These are phyloP conservation scores for Aurantiochytrium sp. DNA, from an alignment of 108 stramenopile genomes.

Conservation along the genomic window DNA sequence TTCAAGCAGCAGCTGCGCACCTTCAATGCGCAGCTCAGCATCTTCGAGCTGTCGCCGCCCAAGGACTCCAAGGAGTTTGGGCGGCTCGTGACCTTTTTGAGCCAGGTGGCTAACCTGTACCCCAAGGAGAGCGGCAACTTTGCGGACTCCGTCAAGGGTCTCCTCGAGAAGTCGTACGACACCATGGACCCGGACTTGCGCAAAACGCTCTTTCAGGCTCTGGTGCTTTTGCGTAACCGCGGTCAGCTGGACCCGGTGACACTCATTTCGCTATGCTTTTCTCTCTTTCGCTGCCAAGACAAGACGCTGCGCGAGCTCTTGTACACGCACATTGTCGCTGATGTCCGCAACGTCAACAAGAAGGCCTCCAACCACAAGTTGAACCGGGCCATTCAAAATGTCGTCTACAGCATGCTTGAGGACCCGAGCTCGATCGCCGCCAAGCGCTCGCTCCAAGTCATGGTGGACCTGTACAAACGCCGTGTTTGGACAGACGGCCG, in stretches of 20 bases:
- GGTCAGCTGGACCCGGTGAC: conserved; percentile 67
- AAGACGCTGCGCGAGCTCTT: conserved; percentile 72
- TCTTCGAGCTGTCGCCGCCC: conserved; percentile 64
- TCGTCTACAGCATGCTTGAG: conserved; percentile 30
- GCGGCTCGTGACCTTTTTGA: conserved; percentile 58
- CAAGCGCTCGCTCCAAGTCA: conserved; percentile 77
- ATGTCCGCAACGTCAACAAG: conserved; percentile 65
- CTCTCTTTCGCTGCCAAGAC: conserved; percentile 77
- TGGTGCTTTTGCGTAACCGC: conserved; percentile 82
- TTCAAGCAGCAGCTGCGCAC: conserved; percentile 73
- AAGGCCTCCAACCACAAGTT: conserved; percentile 14
- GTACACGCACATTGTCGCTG: conserved; percentile 78
- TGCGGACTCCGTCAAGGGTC: conserved; percentile 61
- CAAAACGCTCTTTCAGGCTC: conserved; percentile 69
- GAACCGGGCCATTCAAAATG: conserved; percentile 53
- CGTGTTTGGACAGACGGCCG: conserved; percentile 91
- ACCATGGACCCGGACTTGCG: conserved; percentile 73
- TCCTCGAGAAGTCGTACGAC: conserved; percentile 54
- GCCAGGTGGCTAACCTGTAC: conserved; percentile 69
- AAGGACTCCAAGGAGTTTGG: conserved; percentile 57
- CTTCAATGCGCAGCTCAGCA: conserved; percentile 58
- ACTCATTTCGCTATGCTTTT: conserved; percentile 79
- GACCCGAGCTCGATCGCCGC: conserved; percentile 30
- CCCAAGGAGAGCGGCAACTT: conserved; percentile 62
- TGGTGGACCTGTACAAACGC: conserved; percentile 81